These are phyloP conservation scores for Elsinoe necatrix DNA, from an alignment of 2,329 filamentous ascomycete species.

Conservation along the genomic window DNA sequence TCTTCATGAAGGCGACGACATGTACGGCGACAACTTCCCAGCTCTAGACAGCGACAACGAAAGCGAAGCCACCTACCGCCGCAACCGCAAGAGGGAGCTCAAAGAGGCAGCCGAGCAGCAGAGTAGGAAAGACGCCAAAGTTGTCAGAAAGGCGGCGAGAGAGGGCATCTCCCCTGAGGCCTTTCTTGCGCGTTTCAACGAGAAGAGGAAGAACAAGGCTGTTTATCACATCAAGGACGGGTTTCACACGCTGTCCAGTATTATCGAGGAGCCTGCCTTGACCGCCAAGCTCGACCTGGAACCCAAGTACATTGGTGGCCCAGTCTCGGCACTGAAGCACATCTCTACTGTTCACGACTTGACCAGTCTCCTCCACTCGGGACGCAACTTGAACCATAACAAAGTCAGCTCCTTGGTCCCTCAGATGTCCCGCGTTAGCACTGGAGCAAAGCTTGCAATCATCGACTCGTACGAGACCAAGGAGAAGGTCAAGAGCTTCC, in stretches of 20 bases:
- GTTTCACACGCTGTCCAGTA: background rate
- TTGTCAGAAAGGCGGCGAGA: background rate
- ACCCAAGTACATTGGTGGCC: background rate
- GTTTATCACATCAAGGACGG: background rate
- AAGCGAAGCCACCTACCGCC: background rate
- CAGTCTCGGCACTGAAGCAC: background rate
- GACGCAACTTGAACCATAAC: background rate
- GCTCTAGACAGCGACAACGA: conserved; percentile 11
- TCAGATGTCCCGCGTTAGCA: background rate
- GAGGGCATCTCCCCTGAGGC: background rate
- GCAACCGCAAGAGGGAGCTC: background rate
- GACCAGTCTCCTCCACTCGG: background rate
- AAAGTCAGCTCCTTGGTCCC: background rate
- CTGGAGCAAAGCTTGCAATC: background rate
- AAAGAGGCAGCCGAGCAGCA: background rate
- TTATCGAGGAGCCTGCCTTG: background rate
- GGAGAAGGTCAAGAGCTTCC: background rate
- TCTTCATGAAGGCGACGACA: background rate
- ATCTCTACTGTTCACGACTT: background rate
- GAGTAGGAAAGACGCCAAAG: background rate
- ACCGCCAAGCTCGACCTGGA: background rate
- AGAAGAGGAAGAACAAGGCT: background rate
- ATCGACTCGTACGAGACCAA: background rate
- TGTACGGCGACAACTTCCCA: background rate
- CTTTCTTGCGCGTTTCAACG: background rate